phyloP scores from a whole-genome alignment of 2,329 filamentous ascomycete species.

The Fusarium keratoplasticum region DNA sequence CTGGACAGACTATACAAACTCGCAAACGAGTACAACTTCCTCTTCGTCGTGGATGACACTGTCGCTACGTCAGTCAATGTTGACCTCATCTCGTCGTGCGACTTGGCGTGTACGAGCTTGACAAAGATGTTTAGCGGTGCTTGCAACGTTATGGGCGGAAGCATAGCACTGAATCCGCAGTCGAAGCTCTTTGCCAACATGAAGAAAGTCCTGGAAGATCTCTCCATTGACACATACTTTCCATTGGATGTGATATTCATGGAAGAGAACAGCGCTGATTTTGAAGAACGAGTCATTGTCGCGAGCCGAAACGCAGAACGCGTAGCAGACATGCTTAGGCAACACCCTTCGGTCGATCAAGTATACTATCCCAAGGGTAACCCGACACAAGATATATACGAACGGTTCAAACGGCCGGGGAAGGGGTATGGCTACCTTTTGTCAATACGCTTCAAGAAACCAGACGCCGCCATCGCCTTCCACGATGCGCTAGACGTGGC shows the following conservation, averaged over 20 bases:
- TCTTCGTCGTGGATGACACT: constrained; percentile 59
- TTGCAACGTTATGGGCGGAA: constrained; percentile 65
- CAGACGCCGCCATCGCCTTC: constrained; percentile 55
- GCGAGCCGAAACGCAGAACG: constrained; percentile 43
- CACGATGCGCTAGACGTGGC: constrained; percentile 61
- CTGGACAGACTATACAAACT: constrained; percentile 42
- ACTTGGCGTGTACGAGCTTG: constrained; percentile 62
- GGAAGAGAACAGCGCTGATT: constrained; percentile 54
- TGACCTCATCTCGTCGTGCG: constrained; percentile 58
- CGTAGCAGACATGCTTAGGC: constrained; percentile 42
- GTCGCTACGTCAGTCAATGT: constrained; percentile 58
- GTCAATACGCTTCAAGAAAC: constrained; percentile 59
- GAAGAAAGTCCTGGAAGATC: constrained; percentile 23
- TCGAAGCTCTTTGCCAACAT: constrained; percentile 51
- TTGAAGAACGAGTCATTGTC: constrained; percentile 49
- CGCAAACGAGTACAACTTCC: constrained; percentile 52
- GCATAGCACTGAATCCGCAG: constrained; percentile 57
- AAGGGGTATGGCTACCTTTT: constrained; percentile 65
- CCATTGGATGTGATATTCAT: constrained; percentile 44
- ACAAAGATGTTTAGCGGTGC: constrained; percentile 68
- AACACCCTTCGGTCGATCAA: constrained; percentile 33
- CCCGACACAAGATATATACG: constrained; percentile 49
- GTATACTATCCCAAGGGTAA: constrained; percentile 58
- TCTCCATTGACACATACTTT: constrained; percentile 41
- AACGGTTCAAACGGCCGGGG: constrained; percentile 47